Base-by-base conservation (phyloP, 768 basidiomycete species). In the Boletales sp. region DNA sequence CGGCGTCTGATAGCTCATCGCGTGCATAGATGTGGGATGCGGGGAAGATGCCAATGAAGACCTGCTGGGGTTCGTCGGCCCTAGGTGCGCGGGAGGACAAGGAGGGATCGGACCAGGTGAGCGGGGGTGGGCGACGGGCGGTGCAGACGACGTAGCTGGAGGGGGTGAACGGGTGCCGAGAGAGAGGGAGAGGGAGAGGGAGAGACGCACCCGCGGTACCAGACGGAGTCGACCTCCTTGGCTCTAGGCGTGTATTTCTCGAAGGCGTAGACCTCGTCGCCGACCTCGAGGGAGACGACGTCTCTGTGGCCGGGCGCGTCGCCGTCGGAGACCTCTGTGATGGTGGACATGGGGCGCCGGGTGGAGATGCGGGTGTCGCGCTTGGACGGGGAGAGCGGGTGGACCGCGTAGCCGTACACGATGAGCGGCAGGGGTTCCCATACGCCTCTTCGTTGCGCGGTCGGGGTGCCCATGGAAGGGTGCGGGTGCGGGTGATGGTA, bases 211-310 rank as follows among this genome's bases (percentile, higher is more conserved):
- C 95, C 95, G 73, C 95, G 77, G 70, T 92, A 97, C 95, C 95
- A 98, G 14, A 83, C 69, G 17, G 85, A 86, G 48, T 89, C 87
- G 12, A 80, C 81, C 46, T 90, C 88, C 62, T 86, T 88, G 50
- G 73, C 77, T 44, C 74, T 74, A 11, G 87, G 85, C 0, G 77
- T 84, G 67, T 93, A 94, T 64, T 86, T 86, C 72, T 98, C 95
- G 62, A 97, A 97, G 15, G 94, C 93, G 70, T 97, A 97, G 32
- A 98, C 84, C 65, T 97, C 94, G 68, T 96, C 94, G 41, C 95
- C 95, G 28, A 97, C 87, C 58, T 96, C 94, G 49, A 98, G 79
- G 7, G 86, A 79, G 32, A 92, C 90, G 19, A 90, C 84, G 54
- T 90, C 88, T 47, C 82, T 76, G 70, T 85, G 78, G 0, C 81